phyloP scores from a whole-genome alignment of 2,329 filamentous ascomycete genomes.

The Epichloe aotearoae region DNA sequence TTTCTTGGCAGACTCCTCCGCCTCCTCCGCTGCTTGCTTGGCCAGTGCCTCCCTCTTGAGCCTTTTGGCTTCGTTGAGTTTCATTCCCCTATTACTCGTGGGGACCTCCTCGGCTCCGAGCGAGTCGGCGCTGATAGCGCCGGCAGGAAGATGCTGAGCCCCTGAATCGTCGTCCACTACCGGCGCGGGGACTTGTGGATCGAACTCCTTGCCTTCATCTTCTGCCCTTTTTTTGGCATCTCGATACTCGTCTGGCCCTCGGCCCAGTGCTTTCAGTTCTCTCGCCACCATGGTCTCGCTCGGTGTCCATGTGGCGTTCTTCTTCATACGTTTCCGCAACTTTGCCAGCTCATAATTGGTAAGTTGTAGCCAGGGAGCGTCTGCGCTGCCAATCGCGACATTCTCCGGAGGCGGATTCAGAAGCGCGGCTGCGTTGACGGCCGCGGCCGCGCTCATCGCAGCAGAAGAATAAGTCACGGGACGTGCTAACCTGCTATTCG shows the following conservation, averaged over 20 bases:
- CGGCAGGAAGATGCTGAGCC: constrained; percentile 40
- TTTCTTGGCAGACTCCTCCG: constrained; percentile 42
- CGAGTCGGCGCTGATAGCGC: constrained; percentile 45
- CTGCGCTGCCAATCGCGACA: constrained; percentile 41
- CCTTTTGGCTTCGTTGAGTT: constrained; percentile 66
- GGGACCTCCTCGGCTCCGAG: constrained; percentile 47
- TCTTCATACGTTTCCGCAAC: constrained; percentile 78
- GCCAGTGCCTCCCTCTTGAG: constrained; percentile 53
- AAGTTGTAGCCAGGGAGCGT: constrained; percentile 53
- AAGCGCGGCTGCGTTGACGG: constrained; percentile 26
- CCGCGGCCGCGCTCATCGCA: constrained; percentile 24
- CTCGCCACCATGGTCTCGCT: constrained; percentile 77
- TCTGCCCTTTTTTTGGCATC: constrained; percentile 52
- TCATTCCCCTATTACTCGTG: constrained; percentile 60
- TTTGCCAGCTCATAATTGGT: constrained; percentile 52
- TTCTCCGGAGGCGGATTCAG: constrained; percentile 47
- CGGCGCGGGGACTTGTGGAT: constrained; percentile 22
- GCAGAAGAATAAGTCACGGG: constrained; percentile 22
- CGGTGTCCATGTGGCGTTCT: constrained; percentile 75
- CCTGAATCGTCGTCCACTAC: constrained; percentile 37
- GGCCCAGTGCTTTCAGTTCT: constrained; percentile 58
- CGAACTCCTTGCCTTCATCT: constrained; percentile 50
- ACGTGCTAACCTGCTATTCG: constrained; percentile 26
- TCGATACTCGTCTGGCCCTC: constrained; percentile 49
- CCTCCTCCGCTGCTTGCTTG: constrained; percentile 48